Evolutionary conservation across 2,329 filamentous ascomycete species (phyloP), one percentile per base, ranked within the genome.

Genomic region (Aspergillus vadensis): DNA sequence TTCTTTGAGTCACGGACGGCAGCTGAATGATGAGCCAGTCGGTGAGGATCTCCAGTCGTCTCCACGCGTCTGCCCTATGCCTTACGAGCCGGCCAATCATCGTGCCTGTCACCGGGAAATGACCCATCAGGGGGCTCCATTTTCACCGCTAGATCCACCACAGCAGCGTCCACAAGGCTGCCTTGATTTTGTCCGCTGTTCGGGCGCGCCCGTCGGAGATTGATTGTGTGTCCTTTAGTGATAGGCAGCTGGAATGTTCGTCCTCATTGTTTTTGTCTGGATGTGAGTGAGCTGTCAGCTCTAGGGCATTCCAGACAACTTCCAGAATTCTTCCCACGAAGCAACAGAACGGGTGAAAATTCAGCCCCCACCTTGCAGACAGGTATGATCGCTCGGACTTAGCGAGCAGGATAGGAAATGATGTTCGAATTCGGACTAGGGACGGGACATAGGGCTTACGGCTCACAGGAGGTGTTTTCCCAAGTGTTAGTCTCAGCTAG

Each of bases 71-170:
- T 55, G 63, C 60, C 63, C 59, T 64, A 64, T 50, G 38, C 15
- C 25, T 60, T 8, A 19, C 41, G 41, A 17, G 9, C 27, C 7
- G 15, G 5, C 62, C 53, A 58, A 62, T 54, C 30, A 55, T 1
- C 6, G 5, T 7, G 15, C n/a, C 7, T 8, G 23, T 10, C 30
- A 25, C 23, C 36, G 30, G 39, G 23, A 27, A 17, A 25, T 23
- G 38, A 59, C 52, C 62, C 49, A 47, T 41, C n/a, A 48, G 10
- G 58, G 55, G 55, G 57, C 55, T 62, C 55, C 36, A 62, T 44
- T 66, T 36, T 65, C 64, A 69, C 67, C 67, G 67, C 66, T 36
- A 36, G 12, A 36, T 36, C 32, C 32, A 36, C 32, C 67, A 58
- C 64, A 63, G 65, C 59, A 60, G 66, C 25, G 27, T 47, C 12